A percentile compares a stretch with the other conserved stretches of the same genome.
Conservation (phyloP, 2,329 filamentous ascomycete genomes). For the Fusarium sp. region DNA sequence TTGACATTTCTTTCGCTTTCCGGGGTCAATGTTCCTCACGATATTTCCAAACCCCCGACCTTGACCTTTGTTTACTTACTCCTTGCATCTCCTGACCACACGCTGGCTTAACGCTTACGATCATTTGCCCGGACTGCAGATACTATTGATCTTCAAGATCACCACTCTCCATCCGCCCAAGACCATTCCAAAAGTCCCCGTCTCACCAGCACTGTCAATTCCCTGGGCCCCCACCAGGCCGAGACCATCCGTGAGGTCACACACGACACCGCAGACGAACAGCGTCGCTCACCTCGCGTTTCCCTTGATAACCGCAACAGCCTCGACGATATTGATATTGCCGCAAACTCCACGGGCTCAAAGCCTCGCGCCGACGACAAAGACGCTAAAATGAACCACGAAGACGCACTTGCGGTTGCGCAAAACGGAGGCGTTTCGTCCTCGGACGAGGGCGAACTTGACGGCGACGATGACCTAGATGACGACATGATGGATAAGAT, state of each 20-base stretch:
- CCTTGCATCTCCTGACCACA: conserved; percentile 22
- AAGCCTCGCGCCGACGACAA: conserved; percentile 33
- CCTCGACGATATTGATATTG: conserved; percentile 53
- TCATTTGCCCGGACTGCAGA: conserved; percentile 62
- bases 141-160: conserved; percentile 93
- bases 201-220: conserved; percentile 51
- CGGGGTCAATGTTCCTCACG: conserved; percentile 30
- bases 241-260: conserved; percentile 82
- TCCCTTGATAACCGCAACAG: conserved; percentile 60
- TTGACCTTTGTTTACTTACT: conserved; percentile 32
- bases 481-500: conserved; percentile 99
- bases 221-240: conserved; percentile 82
- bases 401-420: conserved; percentile 67
- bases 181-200: conserved; percentile 66
- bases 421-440: conserved; percentile 67
- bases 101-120: conserved; percentile 33
- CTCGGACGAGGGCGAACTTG: conserved; percentile 69
- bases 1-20: conserved; percentile 25
- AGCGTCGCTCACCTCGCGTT: conserved; percentile 69
- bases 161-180: conserved; percentile 81
- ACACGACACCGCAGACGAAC: conserved; percentile 78
- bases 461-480: conserved; percentile 78
- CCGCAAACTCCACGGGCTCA: conserved; percentile 50
- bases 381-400: conserved; percentile 53
- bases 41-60: conserved; percentile 43